A percentile compares a stretch with the other conserved stretches of the same genome.
phyloP scores from a whole-genome alignment of 2,329 filamentous ascomycete genomes.

The Trichoderma koningii region DNA sequence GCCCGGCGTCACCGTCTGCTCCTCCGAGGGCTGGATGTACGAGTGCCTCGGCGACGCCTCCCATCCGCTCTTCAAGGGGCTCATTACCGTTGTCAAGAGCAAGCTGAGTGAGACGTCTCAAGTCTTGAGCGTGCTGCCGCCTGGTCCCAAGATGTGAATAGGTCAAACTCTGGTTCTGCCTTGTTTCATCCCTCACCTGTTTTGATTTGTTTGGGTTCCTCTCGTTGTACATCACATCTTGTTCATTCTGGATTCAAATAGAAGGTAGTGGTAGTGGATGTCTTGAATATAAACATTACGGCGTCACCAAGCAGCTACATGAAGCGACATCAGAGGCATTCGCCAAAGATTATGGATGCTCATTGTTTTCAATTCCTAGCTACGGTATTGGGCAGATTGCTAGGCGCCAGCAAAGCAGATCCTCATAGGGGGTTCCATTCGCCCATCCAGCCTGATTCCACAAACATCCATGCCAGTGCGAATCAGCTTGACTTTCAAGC shows the following conservation, averaged over 20 bases:
- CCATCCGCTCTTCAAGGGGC: constrained; percentile 69
- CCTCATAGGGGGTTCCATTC: not conserved
- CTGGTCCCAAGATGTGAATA: constrained; percentile 57
- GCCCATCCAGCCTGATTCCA: not conserved
- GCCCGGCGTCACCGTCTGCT: constrained; percentile 73
- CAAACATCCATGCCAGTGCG: not conserved
- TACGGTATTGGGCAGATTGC: constrained; percentile 4
- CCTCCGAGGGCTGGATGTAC: constrained; percentile 87
- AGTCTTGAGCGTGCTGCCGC: constrained; percentile 63
- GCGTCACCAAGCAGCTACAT: not conserved
- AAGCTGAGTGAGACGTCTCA: constrained; percentile 69
- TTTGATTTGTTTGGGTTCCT: not conserved
- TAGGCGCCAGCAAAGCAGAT: not conserved
- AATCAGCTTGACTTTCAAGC: not conserved
- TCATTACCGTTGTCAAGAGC: constrained; percentile 79
- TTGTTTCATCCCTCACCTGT: not conserved
- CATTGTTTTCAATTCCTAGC: constrained; percentile 11
- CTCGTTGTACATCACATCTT: not conserved
- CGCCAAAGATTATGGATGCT: not conserved
- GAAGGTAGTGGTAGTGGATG: not conserved
- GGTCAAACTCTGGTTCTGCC: too few relatives aligned
- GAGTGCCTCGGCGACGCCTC: constrained; percentile 84
- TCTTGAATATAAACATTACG: not conserved
- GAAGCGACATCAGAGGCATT: not conserved
- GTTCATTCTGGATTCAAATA: not conserved